Percentiles rank a stretch among this genome's conserved stretches.
Conservation (phyloP, 768 basidiomycete genomes). For the Tephrocybe sp. region DNA sequence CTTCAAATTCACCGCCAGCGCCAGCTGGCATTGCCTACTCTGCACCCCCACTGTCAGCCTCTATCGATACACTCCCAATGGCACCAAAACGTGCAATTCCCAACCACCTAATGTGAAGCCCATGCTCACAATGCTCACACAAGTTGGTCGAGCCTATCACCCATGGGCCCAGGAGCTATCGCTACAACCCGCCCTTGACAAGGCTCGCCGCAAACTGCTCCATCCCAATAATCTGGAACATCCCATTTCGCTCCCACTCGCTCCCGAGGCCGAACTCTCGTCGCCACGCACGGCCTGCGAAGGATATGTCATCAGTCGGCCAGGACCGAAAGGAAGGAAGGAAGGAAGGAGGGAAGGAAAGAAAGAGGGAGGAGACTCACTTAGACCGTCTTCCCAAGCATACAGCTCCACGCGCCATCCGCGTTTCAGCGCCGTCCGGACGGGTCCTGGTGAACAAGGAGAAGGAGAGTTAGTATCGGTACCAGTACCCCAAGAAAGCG, state of each 20-base stretch:
- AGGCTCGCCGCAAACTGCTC: slow-evolving; percentile 66
- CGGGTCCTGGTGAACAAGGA: too few species aligned
- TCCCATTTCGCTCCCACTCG: slow-evolving; percentile 47
- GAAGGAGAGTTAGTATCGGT: too few species aligned
- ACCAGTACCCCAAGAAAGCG: too few species aligned
- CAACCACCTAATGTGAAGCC: too few species aligned
- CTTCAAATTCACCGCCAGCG: too few species aligned
- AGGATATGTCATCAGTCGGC: neutral
- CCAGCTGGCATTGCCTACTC: too few species aligned
- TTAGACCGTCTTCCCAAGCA: slow-evolving; percentile 85
- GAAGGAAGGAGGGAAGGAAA: neutral
- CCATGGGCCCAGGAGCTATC: too few species aligned
- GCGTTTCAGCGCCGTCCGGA: slow-evolving; percentile 79
- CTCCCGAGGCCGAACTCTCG: slow-evolving; percentile 64
- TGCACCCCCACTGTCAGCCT: too few species aligned
- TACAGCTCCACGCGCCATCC: slow-evolving; percentile 97
- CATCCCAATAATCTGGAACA: slow-evolving; percentile 61
- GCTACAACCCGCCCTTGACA: slow-evolving; percentile 38
- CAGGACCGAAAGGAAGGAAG: neutral
- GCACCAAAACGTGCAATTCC: too few species aligned
- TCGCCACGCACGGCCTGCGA: slow-evolving; percentile 62
- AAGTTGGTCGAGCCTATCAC: too few species aligned
- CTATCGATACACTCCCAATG: too few species aligned
- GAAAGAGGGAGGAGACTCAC: slow-evolving; percentile 31
- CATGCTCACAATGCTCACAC: too few species aligned